Conservation (phyloP, 1,284 basidiomycete species). For the Spongiforma sp. region DNA sequence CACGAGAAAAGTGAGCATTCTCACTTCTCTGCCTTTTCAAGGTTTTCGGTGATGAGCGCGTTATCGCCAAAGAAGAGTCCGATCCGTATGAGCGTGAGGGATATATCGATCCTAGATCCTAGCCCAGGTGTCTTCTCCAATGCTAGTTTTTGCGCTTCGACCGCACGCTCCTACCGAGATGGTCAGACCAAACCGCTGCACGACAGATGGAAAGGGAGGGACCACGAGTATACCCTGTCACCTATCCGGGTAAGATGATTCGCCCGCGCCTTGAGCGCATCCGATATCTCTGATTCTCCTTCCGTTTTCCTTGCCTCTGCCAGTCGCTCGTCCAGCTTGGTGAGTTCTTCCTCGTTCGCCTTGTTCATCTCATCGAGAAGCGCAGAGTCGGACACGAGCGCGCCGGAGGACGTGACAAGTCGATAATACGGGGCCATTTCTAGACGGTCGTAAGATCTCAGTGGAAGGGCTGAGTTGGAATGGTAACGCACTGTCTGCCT, state of each 20-base stretch:
- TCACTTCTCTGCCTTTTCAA: slow-evolving; percentile 88
- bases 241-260: slow-evolving; percentile 91
- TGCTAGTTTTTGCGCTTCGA: slow-evolving; percentile 85
- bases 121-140: slow-evolving; percentile 93
- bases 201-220: background rate
- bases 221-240: slow-evolving; percentile 70
- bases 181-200: background rate
- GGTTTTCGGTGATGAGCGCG: slow-evolving; percentile 72
- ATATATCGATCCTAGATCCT: slow-evolving; percentile 93
- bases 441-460: slow-evolving; percentile 21
- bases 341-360: slow-evolving; percentile 79
- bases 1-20: slow-evolving; percentile 30
- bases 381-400: slow-evolving; percentile 56
- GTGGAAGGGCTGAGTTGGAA: background rate
- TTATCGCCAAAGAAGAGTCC: slow-evolving; percentile 93
- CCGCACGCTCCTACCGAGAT: slow-evolving; percentile 63
- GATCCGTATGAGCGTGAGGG: slow-evolving; percentile 87
- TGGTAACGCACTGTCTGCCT: slow-evolving; percentile 76
- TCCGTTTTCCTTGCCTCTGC: slow-evolving; percentile 90
- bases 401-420: slow-evolving; percentile 53
- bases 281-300: slow-evolving; percentile 94
- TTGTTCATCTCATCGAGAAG: slow-evolving; percentile 76
- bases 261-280: slow-evolving; percentile 83
- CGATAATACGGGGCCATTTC: slow-evolving; percentile 89
- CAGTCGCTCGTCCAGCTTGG: slow-evolving; percentile 79